These are phyloP conservation scores for Penicillium sp. DNA, from an alignment of 2,329 filamentous ascomycete species.

Conservation along the genomic window DNA sequence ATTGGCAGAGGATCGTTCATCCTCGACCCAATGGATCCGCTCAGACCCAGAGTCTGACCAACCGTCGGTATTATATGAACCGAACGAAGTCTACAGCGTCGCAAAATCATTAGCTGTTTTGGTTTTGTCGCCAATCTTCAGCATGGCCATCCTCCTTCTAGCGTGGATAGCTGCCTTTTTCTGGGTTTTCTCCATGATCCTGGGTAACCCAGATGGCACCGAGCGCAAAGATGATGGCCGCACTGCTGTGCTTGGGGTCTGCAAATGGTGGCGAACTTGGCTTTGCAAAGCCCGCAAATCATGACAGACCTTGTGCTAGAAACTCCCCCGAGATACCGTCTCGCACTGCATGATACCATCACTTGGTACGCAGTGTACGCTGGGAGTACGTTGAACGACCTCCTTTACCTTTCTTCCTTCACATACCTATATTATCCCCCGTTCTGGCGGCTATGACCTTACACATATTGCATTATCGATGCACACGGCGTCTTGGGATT, in stretches of 20 bases:
- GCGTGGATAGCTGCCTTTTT: conserved; percentile 63
- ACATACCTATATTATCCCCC: conserved; percentile 14
- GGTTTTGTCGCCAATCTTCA: conserved; percentile 57
- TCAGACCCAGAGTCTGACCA: conserved; percentile 43
- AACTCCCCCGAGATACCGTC: conserved; percentile 6
- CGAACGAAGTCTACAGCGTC: conserved; percentile 38
- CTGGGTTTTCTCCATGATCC: conserved; percentile 62
- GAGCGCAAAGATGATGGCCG: conserved; percentile 62
- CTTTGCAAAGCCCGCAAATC: conserved; percentile 40
- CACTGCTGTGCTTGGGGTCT: conserved; percentile 59
- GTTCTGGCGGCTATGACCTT: conserved; percentile 11
- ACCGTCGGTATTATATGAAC: conserved; percentile 27
- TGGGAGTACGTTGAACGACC: conserved; percentile 16
- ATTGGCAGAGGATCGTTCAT: conserved; percentile 21
- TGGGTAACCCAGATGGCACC: conserved; percentile 63
- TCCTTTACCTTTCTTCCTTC: conserved; percentile 7
- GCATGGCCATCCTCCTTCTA: conserved; percentile 57
- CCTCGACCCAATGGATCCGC: conserved; percentile 34
- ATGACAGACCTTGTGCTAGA: conserved; percentile 3
- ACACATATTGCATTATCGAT: conserved; percentile 13
- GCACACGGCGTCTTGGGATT: conserved; percentile 13
- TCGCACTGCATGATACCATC: conserved; percentile 6
- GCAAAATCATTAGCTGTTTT: conserved; percentile 53
- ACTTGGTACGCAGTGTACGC: not conserved
- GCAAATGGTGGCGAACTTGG: conserved; percentile 63